Percentiles rank a stretch among this genome's conserved stretches.
Evolutionary conservation across 73 alveolate genomes (phyloP).

Genomic region (Tetrahymena elliotti): DNA sequence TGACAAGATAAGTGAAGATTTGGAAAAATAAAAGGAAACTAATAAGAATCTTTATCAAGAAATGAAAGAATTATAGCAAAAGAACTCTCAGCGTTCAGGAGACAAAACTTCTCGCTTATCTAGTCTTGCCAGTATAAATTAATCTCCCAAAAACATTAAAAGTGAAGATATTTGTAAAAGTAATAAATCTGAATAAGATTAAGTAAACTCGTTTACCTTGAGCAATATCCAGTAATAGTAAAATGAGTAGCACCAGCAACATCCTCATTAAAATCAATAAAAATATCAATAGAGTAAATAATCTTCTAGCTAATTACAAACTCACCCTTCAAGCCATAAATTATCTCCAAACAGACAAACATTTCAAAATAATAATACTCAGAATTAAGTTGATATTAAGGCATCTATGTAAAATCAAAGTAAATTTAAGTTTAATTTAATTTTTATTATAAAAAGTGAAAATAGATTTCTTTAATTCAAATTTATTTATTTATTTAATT

Average conservation of each 20-base stretch:
- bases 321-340: not conserved
- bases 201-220: not conserved
- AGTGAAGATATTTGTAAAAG: not conserved
- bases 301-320: not conserved
- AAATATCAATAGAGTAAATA: too few species aligned
- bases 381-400: not conserved
- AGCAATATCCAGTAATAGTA: not conserved
- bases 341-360: not conserved
- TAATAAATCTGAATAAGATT: not conserved
- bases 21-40: not conserved
- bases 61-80: not conserved
- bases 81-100: not conserved
- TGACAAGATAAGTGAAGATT: not conserved
- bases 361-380: not conserved
- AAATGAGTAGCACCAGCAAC: not conserved
- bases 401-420: not conserved
- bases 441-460: not conserved
- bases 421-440: not conserved
- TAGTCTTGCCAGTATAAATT: not conserved
- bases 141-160: not conserved
- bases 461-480: not conserved
- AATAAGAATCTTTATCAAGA: not conserved
- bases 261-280: too few species aligned
- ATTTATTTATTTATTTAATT: too few species aligned
- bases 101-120: not conserved